phyloP scores from a whole-genome alignment of 2,329 filamentous ascomycete species.

The Cladosporium sp. region DNA sequence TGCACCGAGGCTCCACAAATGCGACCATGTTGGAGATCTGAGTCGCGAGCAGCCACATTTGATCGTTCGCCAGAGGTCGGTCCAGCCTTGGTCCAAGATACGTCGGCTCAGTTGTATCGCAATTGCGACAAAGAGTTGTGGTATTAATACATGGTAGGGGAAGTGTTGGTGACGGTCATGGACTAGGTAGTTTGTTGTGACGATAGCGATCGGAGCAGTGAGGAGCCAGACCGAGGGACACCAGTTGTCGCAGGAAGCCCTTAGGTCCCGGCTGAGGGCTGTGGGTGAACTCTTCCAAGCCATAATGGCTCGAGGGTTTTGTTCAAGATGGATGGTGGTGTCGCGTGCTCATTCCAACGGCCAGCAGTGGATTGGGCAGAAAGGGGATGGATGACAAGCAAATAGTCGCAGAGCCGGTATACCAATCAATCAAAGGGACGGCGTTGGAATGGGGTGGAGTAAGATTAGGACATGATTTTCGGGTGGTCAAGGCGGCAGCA shows the following conservation, averaged over 20 bases:
- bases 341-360: constrained; percentile 1
- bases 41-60: background rate
- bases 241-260: constrained; percentile 2
- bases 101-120: background rate
- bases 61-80: background rate
- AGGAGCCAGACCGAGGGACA: constrained; percentile 9
- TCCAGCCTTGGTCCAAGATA: constrained; percentile 3
- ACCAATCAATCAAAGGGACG: background rate
- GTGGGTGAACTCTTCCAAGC: constrained; percentile 1
- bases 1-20: constrained; percentile 5
- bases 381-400: background rate
- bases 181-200: constrained; percentile 14
- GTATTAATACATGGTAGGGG: constrained; percentile 13
- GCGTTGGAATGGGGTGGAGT: background rate
- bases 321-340: background rate
- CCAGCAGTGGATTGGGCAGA: background rate
- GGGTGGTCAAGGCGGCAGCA: background rate
- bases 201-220: constrained; percentile 4
- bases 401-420: background rate
- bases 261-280: background rate
- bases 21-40: constrained; percentile 1
- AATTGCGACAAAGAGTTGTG: constrained; percentile 11
- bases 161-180: constrained; percentile 16
- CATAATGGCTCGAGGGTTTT: constrained; percentile 2
- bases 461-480: background rate